These are phyloP conservation scores for Suillus hirtellus DNA, from an alignment of 768 basidiomycete genomes.

Conservation along the genomic window DNA sequence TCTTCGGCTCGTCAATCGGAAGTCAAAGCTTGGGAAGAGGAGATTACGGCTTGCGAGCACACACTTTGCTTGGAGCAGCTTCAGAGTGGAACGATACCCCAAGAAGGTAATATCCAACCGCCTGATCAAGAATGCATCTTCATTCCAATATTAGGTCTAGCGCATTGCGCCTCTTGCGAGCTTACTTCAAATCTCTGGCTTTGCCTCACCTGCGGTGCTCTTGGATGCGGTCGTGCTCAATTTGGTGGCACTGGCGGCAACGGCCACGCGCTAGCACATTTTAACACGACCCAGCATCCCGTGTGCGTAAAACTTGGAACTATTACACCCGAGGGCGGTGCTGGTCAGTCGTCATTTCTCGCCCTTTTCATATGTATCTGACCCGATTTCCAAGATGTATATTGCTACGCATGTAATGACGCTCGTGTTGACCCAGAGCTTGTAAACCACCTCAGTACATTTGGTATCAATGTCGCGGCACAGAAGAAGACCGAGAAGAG, in stretches of 20 bases:
- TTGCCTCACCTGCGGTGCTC: conserved; percentile 85
- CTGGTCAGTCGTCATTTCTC: conserved; percentile 53
- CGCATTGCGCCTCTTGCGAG: conserved; percentile 81
- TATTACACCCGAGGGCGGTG: conserved; percentile 91
- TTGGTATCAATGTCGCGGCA: conserved; percentile 83
- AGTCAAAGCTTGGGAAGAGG: conserved; percentile 98
- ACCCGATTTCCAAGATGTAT: conserved; percentile 60
- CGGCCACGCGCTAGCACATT: conserved; percentile 86
- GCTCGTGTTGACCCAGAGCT: conserved; percentile 77
- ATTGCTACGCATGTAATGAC: conserved; percentile 92
- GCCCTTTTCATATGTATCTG: background rate
- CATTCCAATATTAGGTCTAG: conserved; percentile 52
- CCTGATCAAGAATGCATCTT: conserved; percentile 2
- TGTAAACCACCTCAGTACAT: conserved; percentile 67
- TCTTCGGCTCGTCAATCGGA: conserved; percentile 92
- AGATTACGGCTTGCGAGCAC: conserved; percentile 86
- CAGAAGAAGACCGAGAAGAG: conserved; percentile 94
- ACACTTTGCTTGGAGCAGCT: conserved; percentile 55
- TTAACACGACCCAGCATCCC: conserved; percentile 65
- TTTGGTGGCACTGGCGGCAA: conserved; percentile 83
- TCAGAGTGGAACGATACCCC: conserved; percentile 23
- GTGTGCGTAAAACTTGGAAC: conserved; percentile 94
- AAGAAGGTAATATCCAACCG: conserved; percentile 22
- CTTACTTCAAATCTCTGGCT: conserved; percentile 94
- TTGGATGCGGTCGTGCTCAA: conserved; percentile 88